Evolutionary conservation across 768 basidiomycete species (phyloP).

Genomic region (Gyrodon lividus): DNA sequence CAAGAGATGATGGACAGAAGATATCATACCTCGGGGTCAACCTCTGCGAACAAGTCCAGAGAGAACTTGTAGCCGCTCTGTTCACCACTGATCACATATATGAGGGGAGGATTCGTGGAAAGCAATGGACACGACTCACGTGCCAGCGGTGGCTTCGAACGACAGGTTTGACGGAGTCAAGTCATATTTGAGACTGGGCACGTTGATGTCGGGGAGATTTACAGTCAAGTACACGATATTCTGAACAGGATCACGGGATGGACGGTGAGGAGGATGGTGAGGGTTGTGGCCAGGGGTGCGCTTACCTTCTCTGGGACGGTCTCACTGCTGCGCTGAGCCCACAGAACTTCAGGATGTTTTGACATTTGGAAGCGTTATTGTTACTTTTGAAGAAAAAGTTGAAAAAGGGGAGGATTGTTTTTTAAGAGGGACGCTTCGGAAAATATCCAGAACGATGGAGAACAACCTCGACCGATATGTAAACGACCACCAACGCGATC

Average conservation of each 20-base stretch:
- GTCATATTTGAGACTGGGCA: slow-evolving; percentile 54
- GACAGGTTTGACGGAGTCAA: slow-evolving; percentile 56
- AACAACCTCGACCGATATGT: slow-evolving; percentile 25
- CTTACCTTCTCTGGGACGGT: slow-evolving; percentile 64
- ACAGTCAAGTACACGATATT: slow-evolving; percentile 86
- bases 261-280: slow-evolving; percentile 1
- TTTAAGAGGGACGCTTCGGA: slow-evolving; percentile 20
- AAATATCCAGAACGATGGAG: slow-evolving; percentile 34
- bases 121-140: slow-evolving; percentile 41
- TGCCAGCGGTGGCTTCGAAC: slow-evolving; percentile 64
- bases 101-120: slow-evolving; percentile 3
- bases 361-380: slow-evolving; percentile 33
- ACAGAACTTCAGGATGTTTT: slow-evolving; percentile 83
- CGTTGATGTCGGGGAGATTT: slow-evolving; percentile 74
- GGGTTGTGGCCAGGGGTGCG: neutral
- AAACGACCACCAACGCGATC: neutral
- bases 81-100: slow-evolving; percentile 31
- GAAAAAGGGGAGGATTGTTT: slow-evolving; percentile 1
- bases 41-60: slow-evolving; percentile 72
- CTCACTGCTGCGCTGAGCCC: slow-evolving; percentile 89
- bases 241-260: slow-evolving; percentile 39
- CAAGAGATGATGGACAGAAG: slow-evolving; percentile 1
- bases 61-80: slow-evolving; percentile 72
- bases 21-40: slow-evolving; percentile 65
- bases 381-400: slow-evolving; percentile 1